phyloP scores from a whole-genome alignment of 495 filamentous ascomycete genomes.

The Barbatosphaeria neglecta region DNA sequence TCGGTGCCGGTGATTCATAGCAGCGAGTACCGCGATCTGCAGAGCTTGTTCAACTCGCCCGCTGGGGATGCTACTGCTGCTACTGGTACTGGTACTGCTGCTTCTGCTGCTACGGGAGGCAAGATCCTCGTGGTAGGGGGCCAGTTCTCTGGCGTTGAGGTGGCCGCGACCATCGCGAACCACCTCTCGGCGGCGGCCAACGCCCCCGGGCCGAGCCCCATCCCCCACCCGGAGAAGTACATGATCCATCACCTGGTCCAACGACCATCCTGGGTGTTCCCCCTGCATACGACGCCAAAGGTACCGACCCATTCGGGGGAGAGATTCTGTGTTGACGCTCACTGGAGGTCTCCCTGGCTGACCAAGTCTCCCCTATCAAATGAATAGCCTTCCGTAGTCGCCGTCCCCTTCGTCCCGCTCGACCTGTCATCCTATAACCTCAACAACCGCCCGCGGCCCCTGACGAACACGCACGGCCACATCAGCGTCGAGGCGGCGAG shows the following conservation, averaged over 20 bases:
- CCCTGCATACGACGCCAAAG: constrained; percentile 44
- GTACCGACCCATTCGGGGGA: constrained; percentile 17
- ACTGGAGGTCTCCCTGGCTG: too few species aligned
- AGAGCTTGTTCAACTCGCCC: constrained; percentile 15
- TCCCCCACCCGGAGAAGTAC: constrained; percentile 22
- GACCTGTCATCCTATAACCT: constrained; percentile 69
- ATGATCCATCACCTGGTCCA: constrained; percentile 57
- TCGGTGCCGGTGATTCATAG: constrained; percentile 46
- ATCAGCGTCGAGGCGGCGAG: constrained; percentile 42
- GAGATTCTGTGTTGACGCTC: too few species aligned
- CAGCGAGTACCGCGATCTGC: constrained; percentile 38
- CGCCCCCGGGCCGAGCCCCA: constrained; percentile 23
- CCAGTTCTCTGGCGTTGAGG: constrained; percentile 73
- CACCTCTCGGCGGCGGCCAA: constrained; percentile 50
- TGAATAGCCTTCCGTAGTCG: constrained; percentile 24
- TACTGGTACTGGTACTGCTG: too few species aligned
- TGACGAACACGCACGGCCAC: constrained; percentile 48
- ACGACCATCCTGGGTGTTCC: constrained; percentile 62
- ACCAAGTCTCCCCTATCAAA: constrained; percentile 3
- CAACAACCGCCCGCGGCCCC: constrained; percentile 40
- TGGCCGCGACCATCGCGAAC: constrained; percentile 58
- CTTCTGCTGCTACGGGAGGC: too few species aligned
- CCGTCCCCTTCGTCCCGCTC: constrained; percentile 57
- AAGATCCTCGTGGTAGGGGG: constrained; percentile 73
- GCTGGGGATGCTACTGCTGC: too few species aligned